Evolutionary conservation across 768 basidiomycete species (phyloP).

Genomic region (Lactifluus hygrophoroides): DNA sequence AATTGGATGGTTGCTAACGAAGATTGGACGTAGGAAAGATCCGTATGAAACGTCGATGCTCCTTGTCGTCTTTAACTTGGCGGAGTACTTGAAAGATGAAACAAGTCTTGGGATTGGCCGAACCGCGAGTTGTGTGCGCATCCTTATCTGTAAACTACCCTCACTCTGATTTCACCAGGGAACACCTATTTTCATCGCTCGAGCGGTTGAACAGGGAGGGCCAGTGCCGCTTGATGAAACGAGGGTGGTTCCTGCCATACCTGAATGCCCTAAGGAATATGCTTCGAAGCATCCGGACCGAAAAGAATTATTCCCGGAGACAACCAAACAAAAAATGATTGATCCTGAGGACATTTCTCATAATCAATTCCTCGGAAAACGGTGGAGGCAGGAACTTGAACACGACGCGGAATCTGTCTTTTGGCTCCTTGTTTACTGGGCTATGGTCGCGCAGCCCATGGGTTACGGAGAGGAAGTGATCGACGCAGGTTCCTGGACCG

Average conservation of each 20-base stretch:
- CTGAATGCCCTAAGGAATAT: neutral
- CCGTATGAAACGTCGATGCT: constrained; percentile 1
- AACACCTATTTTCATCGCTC: neutral
- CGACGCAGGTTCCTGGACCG: neutral
- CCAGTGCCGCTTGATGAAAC: neutral
- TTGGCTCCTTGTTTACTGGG: constrained; percentile 4
- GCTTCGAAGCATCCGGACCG: neutral
- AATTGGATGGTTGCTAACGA: neutral
- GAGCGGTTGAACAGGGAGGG: neutral
- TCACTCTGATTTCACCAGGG: neutral
- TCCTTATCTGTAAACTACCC: neutral
- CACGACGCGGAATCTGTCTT: neutral
- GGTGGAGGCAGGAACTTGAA: neutral
- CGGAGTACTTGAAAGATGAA: neutral
- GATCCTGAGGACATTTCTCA: neutral
- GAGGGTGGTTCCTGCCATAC: neutral
- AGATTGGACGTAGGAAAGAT: neutral
- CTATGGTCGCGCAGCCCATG: neutral
- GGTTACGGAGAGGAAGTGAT: neutral
- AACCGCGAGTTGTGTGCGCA: neutral
- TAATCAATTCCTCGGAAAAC: neutral
- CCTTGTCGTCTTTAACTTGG: constrained; percentile 3
- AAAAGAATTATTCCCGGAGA: neutral
- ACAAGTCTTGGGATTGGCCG: neutral
- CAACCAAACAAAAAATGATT: too few species aligned